Evolutionary conservation across 2,329 filamentous ascomycete species (phyloP), one percentile per base, ranked within the genome.

Genomic region (Golovinomyces cichoracearum): DNA sequence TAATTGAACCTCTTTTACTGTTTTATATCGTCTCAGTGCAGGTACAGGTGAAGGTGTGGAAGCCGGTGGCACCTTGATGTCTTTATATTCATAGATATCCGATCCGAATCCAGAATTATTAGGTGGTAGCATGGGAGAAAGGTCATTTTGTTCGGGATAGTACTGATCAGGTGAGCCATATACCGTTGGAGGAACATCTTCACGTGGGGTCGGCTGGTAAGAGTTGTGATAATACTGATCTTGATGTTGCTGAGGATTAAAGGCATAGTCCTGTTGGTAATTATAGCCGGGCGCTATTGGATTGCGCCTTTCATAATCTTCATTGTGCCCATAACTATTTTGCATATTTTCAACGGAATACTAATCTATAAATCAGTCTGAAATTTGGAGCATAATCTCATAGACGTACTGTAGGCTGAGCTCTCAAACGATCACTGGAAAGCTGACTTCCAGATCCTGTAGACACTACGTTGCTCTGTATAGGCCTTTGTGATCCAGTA

Each of bases 1-100:
- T 48, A 98, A 66, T 58, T 92, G 78, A n/a, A 98, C 88, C 67
- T 94, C 84, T 66, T 95, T 98, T 45, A 98, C 88, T 0, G 90
- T 98, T 70, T 95, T 98, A 83, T 84, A 95, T 62, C 90, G 74
- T 63, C 83, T 80, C 55, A 95, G 76, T 4, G 72, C 59, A 2
- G 68, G 73, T 53, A 67, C 72, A 49, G 69, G 73, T 49, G 69
- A 68, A 52, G 66, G 66, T 41, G 56, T 53, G 47, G 59, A 57
- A 27, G 55, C 57, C 40, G 56, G 35, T 21, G 54, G 52, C 47
- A 66, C 64, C 48, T 68, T 65, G 22, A 66, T 63, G 51, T 67
- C 57, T 45, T 66, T 64, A 40, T 68, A 66, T 27, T 67, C 64
- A 50, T 66, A 65, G 26, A 62, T 54, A 62, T 80, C 73, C 29